These are phyloP conservation scores for Alternaria infectoria DNA, from an alignment of 2,329 filamentous ascomycete species.

Conservation along the genomic window DNA sequence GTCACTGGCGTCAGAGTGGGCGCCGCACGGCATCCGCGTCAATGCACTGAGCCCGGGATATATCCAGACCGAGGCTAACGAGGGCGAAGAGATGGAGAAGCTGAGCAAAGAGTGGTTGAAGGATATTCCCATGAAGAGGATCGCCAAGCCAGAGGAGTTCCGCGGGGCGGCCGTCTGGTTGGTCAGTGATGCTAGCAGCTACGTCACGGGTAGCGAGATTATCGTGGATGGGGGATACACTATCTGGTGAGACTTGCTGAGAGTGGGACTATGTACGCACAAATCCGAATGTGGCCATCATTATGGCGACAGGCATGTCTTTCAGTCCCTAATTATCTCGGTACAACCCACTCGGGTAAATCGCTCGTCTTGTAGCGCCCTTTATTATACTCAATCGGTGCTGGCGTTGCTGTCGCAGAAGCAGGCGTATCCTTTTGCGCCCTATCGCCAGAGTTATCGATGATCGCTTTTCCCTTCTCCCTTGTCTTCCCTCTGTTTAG, in stretches of 20 bases:
- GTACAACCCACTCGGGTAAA: neutral
- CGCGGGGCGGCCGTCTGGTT: slow-evolving; percentile 39
- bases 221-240: slow-evolving; percentile 62
- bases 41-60: slow-evolving; percentile 86
- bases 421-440: neutral
- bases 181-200: slow-evolving; percentile 47
- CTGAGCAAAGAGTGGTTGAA: slow-evolving; percentile 41
- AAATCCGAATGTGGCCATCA: neutral
- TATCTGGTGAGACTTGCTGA: slow-evolving; percentile 19
- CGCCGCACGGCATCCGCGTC: slow-evolving; percentile 76
- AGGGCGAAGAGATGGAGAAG: slow-evolving; percentile 31
- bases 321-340: neutral
- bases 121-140: slow-evolving; percentile 44
- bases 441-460: neutral
- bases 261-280: neutral
- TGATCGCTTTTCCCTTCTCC: neutral
- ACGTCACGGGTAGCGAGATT: slow-evolving; percentile 73
- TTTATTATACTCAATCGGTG: neutral
- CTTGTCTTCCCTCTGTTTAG: neutral
- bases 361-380: neutral
- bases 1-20: slow-evolving; percentile 82
- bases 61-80: slow-evolving; percentile 79
- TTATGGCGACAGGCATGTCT: neutral
- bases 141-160: slow-evolving; percentile 49
- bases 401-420: neutral